Conservation (phyloP, 164 flowering plant genomes). For the Protea cynaroides region DNA sequence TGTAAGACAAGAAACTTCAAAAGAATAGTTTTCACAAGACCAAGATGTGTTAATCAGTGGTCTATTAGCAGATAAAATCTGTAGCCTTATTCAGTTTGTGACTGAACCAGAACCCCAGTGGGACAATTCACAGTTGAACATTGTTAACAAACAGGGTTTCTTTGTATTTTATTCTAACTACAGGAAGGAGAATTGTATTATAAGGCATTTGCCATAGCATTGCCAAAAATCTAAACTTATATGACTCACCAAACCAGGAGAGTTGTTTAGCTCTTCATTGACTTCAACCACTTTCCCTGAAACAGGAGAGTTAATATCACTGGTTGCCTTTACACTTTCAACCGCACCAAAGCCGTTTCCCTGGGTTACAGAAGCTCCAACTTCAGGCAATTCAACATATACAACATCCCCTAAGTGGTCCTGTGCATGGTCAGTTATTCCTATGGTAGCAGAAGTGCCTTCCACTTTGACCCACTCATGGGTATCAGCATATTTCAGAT, state of each 20-base stretch:
- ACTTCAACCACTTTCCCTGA: constrained; percentile 88
- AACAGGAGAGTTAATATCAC: constrained; percentile 85
- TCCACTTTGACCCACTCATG: constrained; percentile 77
- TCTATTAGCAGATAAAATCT: too few species aligned
- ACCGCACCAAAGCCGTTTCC: constrained; percentile 88
- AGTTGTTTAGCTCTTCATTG: constrained; percentile 54
- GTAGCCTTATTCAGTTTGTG: too few species aligned
- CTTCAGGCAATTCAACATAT: constrained; percentile 89
- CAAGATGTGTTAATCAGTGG: too few species aligned
- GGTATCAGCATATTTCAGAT: constrained; percentile 57
- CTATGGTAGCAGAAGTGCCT: constrained; percentile 54
- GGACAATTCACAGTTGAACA: too few species aligned
- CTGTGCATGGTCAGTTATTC: constrained; percentile 83
- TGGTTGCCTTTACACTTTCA: constrained; percentile 97
- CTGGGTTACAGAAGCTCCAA: constrained; percentile 59
- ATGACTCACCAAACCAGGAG: constrained; percentile 79
- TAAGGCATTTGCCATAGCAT: not conserved
- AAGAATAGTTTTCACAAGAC: too few species aligned
- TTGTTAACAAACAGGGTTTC: too few species aligned
- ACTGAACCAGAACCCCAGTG: too few species aligned
- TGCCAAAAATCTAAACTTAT: not conserved
- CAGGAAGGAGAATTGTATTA: not conserved
- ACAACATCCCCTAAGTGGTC: constrained; percentile 96
- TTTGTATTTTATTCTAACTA: too few species aligned
- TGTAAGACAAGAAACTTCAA: too few species aligned